Evolutionary conservation across 805 yeast genomes (phyloP).

Genomic region (Tanozyma kutaoensis): DNA sequence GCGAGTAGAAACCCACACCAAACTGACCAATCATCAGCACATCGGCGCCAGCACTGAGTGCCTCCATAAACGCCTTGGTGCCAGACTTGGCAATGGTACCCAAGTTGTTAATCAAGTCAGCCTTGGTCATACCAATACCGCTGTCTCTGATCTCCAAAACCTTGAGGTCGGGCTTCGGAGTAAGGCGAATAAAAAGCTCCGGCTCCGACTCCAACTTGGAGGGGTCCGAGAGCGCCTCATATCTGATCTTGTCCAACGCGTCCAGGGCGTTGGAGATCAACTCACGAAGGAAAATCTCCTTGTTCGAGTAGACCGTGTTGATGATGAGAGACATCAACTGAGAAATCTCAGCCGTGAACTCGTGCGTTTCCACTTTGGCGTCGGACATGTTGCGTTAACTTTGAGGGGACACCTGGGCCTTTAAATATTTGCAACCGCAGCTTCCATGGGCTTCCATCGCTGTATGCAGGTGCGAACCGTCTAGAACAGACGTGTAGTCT

Average conservation of each 20-base stretch:
- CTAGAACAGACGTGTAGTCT: no score
- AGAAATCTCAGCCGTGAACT: slow-evolving; percentile 99
- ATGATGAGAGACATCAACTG: slow-evolving; percentile 99
- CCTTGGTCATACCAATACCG: slow-evolving; percentile 99
- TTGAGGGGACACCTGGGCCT: no score
- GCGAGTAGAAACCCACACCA: slow-evolving; percentile 99
- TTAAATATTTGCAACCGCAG: no score
- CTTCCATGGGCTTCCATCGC: no score
- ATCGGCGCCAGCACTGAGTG: slow-evolving; percentile 98
- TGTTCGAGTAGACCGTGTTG: slow-evolving; percentile 98
- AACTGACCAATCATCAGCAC: slow-evolving; percentile 99
- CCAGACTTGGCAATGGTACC: slow-evolving; percentile 99
- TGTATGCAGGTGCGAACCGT: no score
- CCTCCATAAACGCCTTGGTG: slow-evolving; percentile 99
- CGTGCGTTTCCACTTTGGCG: slow-evolving; percentile 66
- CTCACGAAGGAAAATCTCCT: slow-evolving; percentile 98
- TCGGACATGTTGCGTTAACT: no score
- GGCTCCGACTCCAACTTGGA: slow-evolving; percentile 88
- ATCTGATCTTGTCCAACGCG: slow-evolving; percentile 97
- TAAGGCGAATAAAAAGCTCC: slow-evolving; percentile 91
- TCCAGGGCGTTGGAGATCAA: slow-evolving; percentile 97
- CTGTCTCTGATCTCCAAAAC: slow-evolving; percentile 96
- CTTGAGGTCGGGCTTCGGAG: slow-evolving; percentile 91
- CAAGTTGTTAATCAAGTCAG: slow-evolving; percentile 95
- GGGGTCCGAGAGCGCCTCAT: slow-evolving; percentile 90